Evolutionary conservation across 2,329 filamentous ascomycete species (phyloP), one percentile per base, ranked within the genome.

Genomic region (Chaetomiaceae sp.): DNA sequence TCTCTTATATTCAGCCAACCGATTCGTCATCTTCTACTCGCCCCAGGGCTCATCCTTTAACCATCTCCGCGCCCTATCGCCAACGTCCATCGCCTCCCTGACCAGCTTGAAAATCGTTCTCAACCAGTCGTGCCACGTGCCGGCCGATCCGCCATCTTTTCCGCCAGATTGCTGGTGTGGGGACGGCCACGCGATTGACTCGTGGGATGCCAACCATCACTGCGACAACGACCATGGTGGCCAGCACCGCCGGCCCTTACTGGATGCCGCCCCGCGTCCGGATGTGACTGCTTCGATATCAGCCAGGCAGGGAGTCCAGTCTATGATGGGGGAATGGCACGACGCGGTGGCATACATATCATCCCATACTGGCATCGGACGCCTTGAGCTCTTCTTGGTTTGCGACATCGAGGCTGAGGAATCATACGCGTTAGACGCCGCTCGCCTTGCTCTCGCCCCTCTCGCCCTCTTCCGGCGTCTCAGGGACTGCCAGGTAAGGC

Each of bases 1-100:
- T 31, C 45, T 54, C 3, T 21, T 57, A 17, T 57, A 57, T 20
- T 38, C 49, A 4, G 48, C 43, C 17, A 55, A 57, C 43, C 38
- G 23, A 14, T 57, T 57, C 40, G 25, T 37, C 42, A 48, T 56
- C 17, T 25, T 35, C 10, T 54, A 42, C 38, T 20, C 23, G 12
- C 12, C 25, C 7, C 37, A 21, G n/a, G 34, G 21, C 8, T 20
- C 27, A n/a, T 52, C 51, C 8, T 48, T 58, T 25, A 19, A 48
- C 7, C 33, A 16, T 35, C 33, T 35, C 13, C 33, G 33, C 33
- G 33, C 33, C 16, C 33, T 35, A 16, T 35, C 33, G 33, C 33
- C 33, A 16, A 35, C 33, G 6, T 35, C 33, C 3, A 13, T 35
- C 33, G 33, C 33, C 33, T 35, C 33, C 33, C 33, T 35, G 33